Conservation (phyloP, 1,284 basidiomycete species). For the Cerrena zonata region DNA sequence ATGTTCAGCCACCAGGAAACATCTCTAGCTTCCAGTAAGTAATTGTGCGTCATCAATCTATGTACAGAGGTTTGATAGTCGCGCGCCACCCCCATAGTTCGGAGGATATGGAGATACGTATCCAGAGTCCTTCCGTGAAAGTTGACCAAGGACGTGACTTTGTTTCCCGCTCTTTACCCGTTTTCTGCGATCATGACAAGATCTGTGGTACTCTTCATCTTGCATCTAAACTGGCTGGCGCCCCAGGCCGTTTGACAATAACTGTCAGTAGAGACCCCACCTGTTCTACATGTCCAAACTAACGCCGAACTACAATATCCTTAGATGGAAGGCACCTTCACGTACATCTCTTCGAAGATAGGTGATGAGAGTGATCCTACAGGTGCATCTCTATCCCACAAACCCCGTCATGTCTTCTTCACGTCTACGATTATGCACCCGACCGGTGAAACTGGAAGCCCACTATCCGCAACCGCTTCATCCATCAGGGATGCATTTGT, state of each 20-base stretch:
- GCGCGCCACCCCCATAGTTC: no score
- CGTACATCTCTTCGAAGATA: constrained; percentile 35
- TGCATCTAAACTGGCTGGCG: constrained; percentile 41
- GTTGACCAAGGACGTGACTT: constrained; percentile 34
- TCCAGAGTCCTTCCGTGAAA: constrained; percentile 56
- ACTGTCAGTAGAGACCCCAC: constrained; percentile 36
- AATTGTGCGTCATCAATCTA: no score
- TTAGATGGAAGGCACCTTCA: constrained; percentile 61
- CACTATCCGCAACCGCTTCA: constrained; percentile 38
- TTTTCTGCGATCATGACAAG: constrained; percentile 55
- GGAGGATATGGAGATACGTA: constrained; percentile 49
- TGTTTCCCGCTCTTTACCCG: constrained; percentile 40
- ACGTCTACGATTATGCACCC: constrained; percentile 46
- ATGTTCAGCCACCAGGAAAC: constrained; percentile 20
- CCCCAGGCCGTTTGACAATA: constrained; percentile 50
- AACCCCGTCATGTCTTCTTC: constrained; percentile 52
- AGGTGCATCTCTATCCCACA: constrained; percentile 26
- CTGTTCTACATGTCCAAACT: not conserved
- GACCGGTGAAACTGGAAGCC: constrained; percentile 29
- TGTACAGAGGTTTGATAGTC: no score
- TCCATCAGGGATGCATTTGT: constrained; percentile 47
- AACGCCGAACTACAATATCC: not conserved
- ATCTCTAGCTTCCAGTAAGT: constrained; percentile 30
- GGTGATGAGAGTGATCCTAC: constrained; percentile 23
- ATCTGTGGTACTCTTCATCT: constrained; percentile 55